Base-by-base conservation (phyloP, 805 yeast species). In the Candida easanensis region DNA sequence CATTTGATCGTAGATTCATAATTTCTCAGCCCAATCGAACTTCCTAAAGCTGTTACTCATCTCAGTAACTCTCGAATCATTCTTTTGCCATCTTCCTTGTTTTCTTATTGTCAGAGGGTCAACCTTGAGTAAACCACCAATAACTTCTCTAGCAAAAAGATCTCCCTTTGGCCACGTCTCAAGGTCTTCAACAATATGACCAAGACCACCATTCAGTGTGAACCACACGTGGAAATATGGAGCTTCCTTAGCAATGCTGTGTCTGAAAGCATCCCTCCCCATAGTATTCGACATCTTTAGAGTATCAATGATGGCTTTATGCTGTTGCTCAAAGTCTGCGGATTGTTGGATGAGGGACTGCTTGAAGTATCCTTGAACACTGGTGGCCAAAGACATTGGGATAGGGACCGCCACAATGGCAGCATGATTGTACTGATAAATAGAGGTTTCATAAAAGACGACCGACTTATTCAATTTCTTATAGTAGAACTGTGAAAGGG, bases 151-250 rank as follows among this genome's bases (percentile, higher is more conserved):
- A 5, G 71, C 76, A 53, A 75, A 72, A 36, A 63, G 43, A 44
- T 74, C 79, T 10, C 69, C 73, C 36, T 52, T 55, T 0, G 80
- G 79, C 80, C 80, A 76, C 3, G 38, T 23, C 1, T 48, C 33
- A 0, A 49, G 44, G 42, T 69, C 63, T 45, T 76, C 80, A 7
- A 75, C 64, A 7, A 76, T 71, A 52, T 74, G 80, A 2, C 77
- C 80, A 32, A 71, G 38, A 0, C 80, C 80, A 17, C 78, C 79
- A 36, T 69, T 64, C 5, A 69, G 35, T 16, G 60, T 59, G 39
- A 71, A 56, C 80, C 80, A 76, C 7, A 70, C 74, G 50, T 75
- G 80, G 52, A 71, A 74, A 49, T 65, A 76, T 1, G 77, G 75
- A 3, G 77, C 72, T 39, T 74, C 75, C 36, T 69, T 64, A 4